These are phyloP conservation scores for Penicillium cinerascens DNA, from an alignment of 495 filamentous ascomycete genomes.

Conservation along the genomic window DNA sequence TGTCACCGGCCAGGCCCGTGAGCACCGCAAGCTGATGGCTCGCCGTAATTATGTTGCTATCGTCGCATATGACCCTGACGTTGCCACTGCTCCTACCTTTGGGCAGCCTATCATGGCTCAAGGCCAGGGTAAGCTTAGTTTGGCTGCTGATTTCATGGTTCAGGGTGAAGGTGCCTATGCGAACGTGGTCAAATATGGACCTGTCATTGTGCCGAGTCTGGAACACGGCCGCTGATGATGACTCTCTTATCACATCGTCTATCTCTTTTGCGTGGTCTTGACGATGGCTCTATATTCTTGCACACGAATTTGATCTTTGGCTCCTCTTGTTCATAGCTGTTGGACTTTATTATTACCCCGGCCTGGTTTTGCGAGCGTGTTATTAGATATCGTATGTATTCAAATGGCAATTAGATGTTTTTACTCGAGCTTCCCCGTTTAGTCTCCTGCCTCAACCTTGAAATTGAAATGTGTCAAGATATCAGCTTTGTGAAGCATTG, in stretches of 20 bases:
- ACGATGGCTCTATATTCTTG: not conserved
- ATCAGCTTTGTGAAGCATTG: not conserved
- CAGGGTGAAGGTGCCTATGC: slow-evolving; percentile 81
- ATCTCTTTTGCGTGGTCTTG: not conserved
- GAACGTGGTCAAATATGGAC: slow-evolving; percentile 89
- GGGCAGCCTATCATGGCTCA: slow-evolving; percentile 35
- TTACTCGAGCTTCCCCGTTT: not conserved
- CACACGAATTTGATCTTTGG: slow-evolving; percentile 1
- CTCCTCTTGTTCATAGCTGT: not conserved
- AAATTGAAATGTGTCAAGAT: not conserved
- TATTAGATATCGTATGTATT: not conserved
- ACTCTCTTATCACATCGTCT: not conserved
- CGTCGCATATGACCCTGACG: slow-evolving; percentile 87
- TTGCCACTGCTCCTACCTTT: slow-evolving; percentile 51
- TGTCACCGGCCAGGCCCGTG: slow-evolving; percentile 71
- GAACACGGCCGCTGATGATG: slow-evolving; percentile 62
- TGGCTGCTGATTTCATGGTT: slow-evolving; percentile 96
- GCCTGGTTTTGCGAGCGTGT: not conserved
- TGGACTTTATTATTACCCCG: not conserved
- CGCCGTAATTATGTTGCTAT: slow-evolving; percentile 92
- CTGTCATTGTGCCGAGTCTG: slow-evolving; percentile 89
- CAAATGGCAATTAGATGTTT: not conserved
- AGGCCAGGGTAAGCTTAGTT: slow-evolving; percentile 66
- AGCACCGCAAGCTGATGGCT: slow-evolving; percentile 87
- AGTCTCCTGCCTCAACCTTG: not conserved